These are phyloP conservation scores for Fusarium bactridioides DNA, from an alignment of 2,329 filamentous ascomycete genomes.

Conservation along the genomic window DNA sequence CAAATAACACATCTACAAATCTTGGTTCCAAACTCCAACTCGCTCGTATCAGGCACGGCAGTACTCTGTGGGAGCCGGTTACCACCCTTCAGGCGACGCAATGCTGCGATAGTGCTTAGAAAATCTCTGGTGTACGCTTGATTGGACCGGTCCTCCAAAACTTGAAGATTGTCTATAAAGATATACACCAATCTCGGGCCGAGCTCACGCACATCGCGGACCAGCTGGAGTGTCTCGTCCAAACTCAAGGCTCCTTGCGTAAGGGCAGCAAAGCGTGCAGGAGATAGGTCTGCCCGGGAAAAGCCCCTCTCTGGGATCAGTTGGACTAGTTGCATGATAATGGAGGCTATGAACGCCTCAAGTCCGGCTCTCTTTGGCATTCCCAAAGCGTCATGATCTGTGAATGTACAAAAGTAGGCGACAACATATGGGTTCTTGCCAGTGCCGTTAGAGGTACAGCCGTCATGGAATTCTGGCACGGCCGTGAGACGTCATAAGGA, in stretches of 20 bases:
- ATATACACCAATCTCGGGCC: not conserved
- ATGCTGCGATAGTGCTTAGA: not conserved
- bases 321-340: not conserved
- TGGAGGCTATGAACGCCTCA: not conserved
- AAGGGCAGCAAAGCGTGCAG: not conserved
- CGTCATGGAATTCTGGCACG: not conserved
- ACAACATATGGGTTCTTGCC: not conserved
- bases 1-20: no score
- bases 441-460: not conserved
- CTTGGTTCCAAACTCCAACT: not conserved
- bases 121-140: not conserved
- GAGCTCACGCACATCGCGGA: not conserved
- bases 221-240: not conserved
- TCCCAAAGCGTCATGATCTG: no score
- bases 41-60: not conserved
- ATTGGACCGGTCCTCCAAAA: not conserved
- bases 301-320: not conserved
- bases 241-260: not conserved
- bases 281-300: not conserved
- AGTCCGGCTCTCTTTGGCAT: fast-evolving
- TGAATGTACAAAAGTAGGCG: not conserved
- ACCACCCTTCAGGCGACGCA: not conserved
- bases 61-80: not conserved
- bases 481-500: not conserved
- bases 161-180: not conserved